Evolutionary conservation across 345 rosid genomes (phyloP), one percentile per base, ranked within the genome.

Genomic region (Arabis alpina): DNA sequence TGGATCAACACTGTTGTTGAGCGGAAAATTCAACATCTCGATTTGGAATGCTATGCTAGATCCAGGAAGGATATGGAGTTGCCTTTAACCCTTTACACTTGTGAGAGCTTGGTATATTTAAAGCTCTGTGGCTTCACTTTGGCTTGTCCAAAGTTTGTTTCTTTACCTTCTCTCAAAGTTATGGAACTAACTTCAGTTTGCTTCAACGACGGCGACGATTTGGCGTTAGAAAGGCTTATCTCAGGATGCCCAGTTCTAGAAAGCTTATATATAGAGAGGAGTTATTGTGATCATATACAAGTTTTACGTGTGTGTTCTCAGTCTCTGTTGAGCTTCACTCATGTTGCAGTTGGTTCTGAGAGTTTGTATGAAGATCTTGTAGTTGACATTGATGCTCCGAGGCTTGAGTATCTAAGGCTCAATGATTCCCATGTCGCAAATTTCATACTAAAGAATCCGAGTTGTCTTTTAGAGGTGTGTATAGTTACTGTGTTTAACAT

Each of bases 81-180:
- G 28, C 54, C 63, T 54, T 16, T 5, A 34, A 41, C 13, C 2
- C 6, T 72, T 14, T 71, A 61, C 34, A 61, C 61, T 13, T 61
- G 75, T 61, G 43, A 63, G 34, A 71, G 51, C 13, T 61, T 71
- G 39, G 76, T 23, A 2, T n/a, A n/a, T n/a, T n/a, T n/a, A n/a
- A n/a, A n/a, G n/a, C n/a, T n/a, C n/a, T n/a, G n/a, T n/a, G n/a
- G n/a, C n/a, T n/a, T n/a, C n/a, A n/a, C n/a, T n/a, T n/a, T n/a
- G n/a, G n/a, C n/a, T n/a, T n/a, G n/a, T n/a, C n/a, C n/a, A n/a
- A n/a, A n/a, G n/a, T n/a, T n/a, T 50, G 59, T 69, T 24, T 69
- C 40, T 24, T 59, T 70, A 28, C 66, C 74, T 39, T 57, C 0
- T 49, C 60, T 70, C 19, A 70, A 39, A 50, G 15, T 6, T 14